Percentiles rank a stretch among this genome's conserved stretches.
Conservation (phyloP, 306 rosid genomes). For the Pueraria montana region DNA sequence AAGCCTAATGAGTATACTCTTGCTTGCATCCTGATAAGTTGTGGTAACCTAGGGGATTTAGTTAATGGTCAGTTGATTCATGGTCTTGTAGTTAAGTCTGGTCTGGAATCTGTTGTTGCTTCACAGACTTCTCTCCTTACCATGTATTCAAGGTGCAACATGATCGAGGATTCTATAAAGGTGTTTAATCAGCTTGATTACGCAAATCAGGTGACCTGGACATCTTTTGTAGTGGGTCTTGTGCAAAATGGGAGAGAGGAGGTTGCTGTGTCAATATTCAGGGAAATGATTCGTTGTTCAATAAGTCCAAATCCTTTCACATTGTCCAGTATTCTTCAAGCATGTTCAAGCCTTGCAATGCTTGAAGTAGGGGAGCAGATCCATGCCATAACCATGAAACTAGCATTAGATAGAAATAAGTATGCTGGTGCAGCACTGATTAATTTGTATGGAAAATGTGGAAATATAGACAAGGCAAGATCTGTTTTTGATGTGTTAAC, state of each 20-base stretch:
- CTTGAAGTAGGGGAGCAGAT: constrained; percentile 71
- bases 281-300: constrained; percentile 65
- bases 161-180: constrained; percentile 67
- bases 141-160: constrained; percentile 70
- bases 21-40: constrained; percentile 65
- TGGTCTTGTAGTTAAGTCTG: constrained; percentile 67
- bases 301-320: constrained; percentile 67
- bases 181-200: constrained; percentile 59
- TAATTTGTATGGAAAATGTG: constrained; percentile 79
- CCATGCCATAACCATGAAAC: constrained; percentile 58
- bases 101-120: constrained; percentile 67
- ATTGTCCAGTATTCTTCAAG: constrained; percentile 72
- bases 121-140: constrained; percentile 78
- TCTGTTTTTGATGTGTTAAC: constrained; percentile 56
- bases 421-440: constrained; percentile 72
- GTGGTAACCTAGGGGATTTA: constrained; percentile 67
- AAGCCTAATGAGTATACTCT: constrained; percentile 73
- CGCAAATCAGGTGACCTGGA: constrained; percentile 80
- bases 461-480: constrained; percentile 67
- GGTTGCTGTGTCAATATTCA: constrained; percentile 62
- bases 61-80: constrained; percentile 67
- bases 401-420: constrained; percentile 61
- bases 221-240: constrained; percentile 75
- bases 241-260: constrained; percentile 74
- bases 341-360: constrained; percentile 76